Percentiles rank a stretch among this genome's conserved stretches.
Evolutionary conservation across 1,284 basidiomycete genomes (phyloP).

Genomic region (Cutaneotrichosporon sp.): DNA sequence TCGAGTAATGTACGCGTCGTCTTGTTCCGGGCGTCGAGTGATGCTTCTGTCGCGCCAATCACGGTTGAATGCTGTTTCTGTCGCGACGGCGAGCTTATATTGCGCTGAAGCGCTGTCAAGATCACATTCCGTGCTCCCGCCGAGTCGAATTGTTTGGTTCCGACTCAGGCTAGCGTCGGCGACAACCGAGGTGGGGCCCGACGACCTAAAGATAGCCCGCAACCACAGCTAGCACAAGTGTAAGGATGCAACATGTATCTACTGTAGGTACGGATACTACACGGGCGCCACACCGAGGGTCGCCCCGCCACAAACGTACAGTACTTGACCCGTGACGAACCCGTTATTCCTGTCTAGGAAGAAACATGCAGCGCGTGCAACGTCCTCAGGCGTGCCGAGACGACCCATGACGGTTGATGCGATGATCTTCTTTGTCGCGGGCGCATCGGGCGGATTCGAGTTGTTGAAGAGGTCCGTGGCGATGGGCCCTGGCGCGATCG

Average conservation of each 20-base stretch:
- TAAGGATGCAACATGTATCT: neutral
- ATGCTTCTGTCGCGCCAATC: neutral
- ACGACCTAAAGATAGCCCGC: neutral
- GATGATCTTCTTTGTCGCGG: slow-evolving; percentile 69
- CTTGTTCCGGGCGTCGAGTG: neutral
- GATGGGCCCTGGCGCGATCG: slow-evolving; percentile 84
- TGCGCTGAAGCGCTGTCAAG: neutral
- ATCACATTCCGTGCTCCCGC: neutral
- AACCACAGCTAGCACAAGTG: neutral
- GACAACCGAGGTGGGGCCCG: too few relatives aligned
- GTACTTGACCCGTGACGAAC: slow-evolving; percentile 14
- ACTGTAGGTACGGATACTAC: neutral
- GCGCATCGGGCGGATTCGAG: slow-evolving; percentile 44
- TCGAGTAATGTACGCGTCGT: too few relatives aligned
- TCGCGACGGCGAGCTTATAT: neutral
- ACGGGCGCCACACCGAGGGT: slow-evolving; percentile 13
- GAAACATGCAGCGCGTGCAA: slow-evolving; percentile 72
- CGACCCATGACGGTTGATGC: slow-evolving; percentile 85
- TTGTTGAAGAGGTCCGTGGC: slow-evolving; percentile 61
- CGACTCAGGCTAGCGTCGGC: neutral
- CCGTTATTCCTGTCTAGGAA: slow-evolving; percentile 57
- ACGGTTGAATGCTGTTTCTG: neutral
- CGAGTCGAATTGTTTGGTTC: slow-evolving; percentile 5
- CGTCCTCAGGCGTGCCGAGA: slow-evolving; percentile 82
- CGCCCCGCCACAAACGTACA: slow-evolving; percentile 16